A percentile compares a stretch with the other conserved stretches of the same genome.
phyloP scores from a whole-genome alignment of 208 protist genomes.

The Trypanosoma rangeli region DNA sequence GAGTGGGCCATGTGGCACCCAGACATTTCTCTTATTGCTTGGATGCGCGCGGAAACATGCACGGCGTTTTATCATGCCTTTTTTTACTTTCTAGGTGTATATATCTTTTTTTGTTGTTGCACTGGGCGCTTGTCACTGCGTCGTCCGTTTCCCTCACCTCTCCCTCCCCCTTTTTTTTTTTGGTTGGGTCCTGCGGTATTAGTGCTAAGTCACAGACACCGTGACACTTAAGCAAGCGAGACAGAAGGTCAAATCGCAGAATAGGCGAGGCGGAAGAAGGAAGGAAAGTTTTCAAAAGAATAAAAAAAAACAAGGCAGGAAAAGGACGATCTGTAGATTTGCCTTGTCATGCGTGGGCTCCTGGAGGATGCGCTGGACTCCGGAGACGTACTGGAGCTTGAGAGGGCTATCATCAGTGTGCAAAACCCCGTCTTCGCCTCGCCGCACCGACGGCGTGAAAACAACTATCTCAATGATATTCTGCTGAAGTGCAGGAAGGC shows the following conservation, averaged over 20 bases:
- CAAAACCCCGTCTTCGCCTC: conserved; percentile 24
- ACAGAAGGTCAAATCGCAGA: background rate
- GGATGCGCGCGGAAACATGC: too few relatives aligned
- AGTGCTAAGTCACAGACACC: background rate
- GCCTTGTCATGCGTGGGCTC: conserved; percentile 6
- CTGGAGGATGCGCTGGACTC: conserved; percentile 46
- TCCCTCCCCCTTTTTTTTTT: background rate
- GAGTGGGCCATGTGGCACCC: too few relatives aligned
- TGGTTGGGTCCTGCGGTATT: background rate
- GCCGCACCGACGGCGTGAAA: conserved; percentile 16
- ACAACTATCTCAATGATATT: conserved; percentile 21
- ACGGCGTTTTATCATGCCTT: too few relatives aligned
- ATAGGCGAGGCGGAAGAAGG: background rate
- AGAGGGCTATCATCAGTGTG: conserved; percentile 50
- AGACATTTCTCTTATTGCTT: too few relatives aligned
- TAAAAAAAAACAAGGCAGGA: background rate
- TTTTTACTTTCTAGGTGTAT: too few relatives aligned
- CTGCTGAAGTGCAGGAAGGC: conserved; percentile 31
- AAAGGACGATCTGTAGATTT: background rate
- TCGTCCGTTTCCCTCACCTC: too few relatives aligned
- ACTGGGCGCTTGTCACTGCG: too few relatives aligned
- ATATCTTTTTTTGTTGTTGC: too few relatives aligned
- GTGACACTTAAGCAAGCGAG: background rate
- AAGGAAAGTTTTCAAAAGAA: background rate
- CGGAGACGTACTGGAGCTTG: conserved; percentile 64